Base-by-base conservation (phyloP, 2,329 filamentous ascomycete genomes). In the Alternaria sp. region DNA sequence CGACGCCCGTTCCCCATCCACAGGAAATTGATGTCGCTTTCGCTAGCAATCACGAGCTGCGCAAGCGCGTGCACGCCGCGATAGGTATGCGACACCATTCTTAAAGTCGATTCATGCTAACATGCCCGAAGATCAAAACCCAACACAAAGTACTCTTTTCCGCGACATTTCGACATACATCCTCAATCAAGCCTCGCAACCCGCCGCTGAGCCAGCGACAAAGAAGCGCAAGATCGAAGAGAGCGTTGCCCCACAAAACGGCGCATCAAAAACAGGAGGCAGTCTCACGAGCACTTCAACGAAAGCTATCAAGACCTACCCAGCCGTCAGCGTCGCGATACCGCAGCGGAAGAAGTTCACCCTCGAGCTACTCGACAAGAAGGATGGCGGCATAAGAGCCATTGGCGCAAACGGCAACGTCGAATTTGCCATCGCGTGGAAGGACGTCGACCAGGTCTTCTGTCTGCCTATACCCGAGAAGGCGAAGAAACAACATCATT, bases 391-490 rank as follows among this genome's bases (percentile, higher is more conserved):
- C 56, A 79, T 88, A 41, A 81, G 84, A 46, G 84, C 82, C 26
- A 77, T 83, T 61, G 85, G 84, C 60, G 82, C 87, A 45, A 76
- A 82, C 4, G 85, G 84, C 18, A 83, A 82, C 46, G 80, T 88
- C 46, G 87, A 88, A 67, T 87, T 87, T 72, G 83, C 83, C 15
- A 77, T 88, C 37, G 74, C 81, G 0, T 81, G 86, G 80, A 78
- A 79, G 58, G 81, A 83, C 60, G 83, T 87, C 81, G 87, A 87
- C 56, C 85, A 89, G 73, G 81, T 87, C 54, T 82, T 90, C 67
- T 88, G 87, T 69, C 81, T 90, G 43, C 88, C 88, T 0, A 85
- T 90, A 3, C 88, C 88, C 6, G 88, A 90, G 70, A 90, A 90
- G 72, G 84, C 87, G 5, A 86, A 88, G 65, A 85, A 86, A 58